These are phyloP conservation scores for Colletotrichum sojae DNA, from an alignment of 2,329 filamentous ascomycete species.

Conservation along the genomic window DNA sequence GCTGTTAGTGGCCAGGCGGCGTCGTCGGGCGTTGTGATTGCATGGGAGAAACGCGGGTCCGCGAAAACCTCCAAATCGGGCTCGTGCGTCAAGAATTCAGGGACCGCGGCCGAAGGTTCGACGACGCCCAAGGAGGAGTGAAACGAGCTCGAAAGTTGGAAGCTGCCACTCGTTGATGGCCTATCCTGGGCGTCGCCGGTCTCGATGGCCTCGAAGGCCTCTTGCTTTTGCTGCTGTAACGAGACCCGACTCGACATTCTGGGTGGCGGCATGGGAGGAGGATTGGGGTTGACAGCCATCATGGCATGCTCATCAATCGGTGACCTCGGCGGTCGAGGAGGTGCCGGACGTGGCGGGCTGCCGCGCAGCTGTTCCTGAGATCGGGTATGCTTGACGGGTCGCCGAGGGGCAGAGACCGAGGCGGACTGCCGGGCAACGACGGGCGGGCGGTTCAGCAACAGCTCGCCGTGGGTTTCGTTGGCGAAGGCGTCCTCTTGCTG, in stretches of 20 bases:
- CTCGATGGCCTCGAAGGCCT: slow-evolving; percentile 56
- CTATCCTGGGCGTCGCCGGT: slow-evolving; percentile 52
- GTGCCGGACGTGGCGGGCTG: slow-evolving; percentile 60
- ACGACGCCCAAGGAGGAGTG: slow-evolving; percentile 43
- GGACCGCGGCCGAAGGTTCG: slow-evolving; percentile 41
- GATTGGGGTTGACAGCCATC: slow-evolving; percentile 44
- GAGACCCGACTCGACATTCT: slow-evolving; percentile 70
- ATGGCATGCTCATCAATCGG: slow-evolving; percentile 51
- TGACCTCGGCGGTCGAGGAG: slow-evolving; percentile 62
- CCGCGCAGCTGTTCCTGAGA: slow-evolving; percentile 66
- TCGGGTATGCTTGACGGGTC: slow-evolving; percentile 58
- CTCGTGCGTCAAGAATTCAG: slow-evolving; percentile 30
- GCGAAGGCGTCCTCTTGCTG: slow-evolving; percentile 31
- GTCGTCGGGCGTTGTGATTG: slow-evolving; percentile 59
- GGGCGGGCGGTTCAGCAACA: slow-evolving; percentile 12
- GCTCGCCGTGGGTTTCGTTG: slow-evolving; percentile 17
- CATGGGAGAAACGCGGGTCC: slow-evolving; percentile 53
- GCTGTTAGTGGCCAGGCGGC: slow-evolving; percentile 61
- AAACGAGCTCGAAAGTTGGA: slow-evolving; percentile 62
- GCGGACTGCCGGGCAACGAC: slow-evolving; percentile 22
- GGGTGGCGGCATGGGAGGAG: slow-evolving; percentile 63
- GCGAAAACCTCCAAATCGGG: slow-evolving; percentile 43
- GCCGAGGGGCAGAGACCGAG: slow-evolving; percentile 46
- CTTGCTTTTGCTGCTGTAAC: slow-evolving; percentile 60
- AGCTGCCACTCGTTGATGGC: slow-evolving; percentile 60